Evolutionary conservation across 179 eudicot genomes (phyloP), one percentile per base, ranked within the genome.

Genomic region (Sideroxylon spinosum): DNA sequence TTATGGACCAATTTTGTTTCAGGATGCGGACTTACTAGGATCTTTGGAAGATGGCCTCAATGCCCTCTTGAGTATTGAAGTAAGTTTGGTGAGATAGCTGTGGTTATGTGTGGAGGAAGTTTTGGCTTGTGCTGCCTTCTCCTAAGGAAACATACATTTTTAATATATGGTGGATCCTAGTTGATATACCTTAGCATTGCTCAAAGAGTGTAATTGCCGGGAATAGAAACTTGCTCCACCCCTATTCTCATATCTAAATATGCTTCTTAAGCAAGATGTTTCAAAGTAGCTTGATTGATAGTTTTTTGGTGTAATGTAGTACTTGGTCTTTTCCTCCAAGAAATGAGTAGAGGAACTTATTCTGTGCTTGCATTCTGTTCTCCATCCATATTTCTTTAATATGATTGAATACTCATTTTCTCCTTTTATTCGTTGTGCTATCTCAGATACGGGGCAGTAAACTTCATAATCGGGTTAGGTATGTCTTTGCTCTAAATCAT

Each of bases 401-500:
- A n/a, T 61, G 19, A 56, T 53, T 55, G 66, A 46, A 69, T 73
- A 74, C 56, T 52, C 56, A 52, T 52, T 52, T 52, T 19, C 67
- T 49, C 55, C 25, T 22, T 68, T 32, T 68, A 76, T 85, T 78
- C 13, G 9, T 78, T 79, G 22, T 84, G 68, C 61, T 60, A 59
- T 78, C 82, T 75, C 90, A 95, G 99, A 88, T 95, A 86, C 94
- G 99, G 64, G 94, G 92, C 73, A 87, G 98, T 89, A 95, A 93
- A 86, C 99, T 95, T 84, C 99, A 95, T 75, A 95, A 87, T 62
- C 92, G 99, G 22, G 92, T 86, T 79, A 95, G 99, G 99, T 95
- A 87, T 59, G 84, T 66, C 73, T 20, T 0, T 25, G 19, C 37
- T 32, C 64, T 44, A 59, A 57, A 70, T 23, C 46, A 26, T 75